phyloP scores from a whole-genome alignment of 2,329 filamentous ascomycete species.

The Zymoseptoria pseudotritici region DNA sequence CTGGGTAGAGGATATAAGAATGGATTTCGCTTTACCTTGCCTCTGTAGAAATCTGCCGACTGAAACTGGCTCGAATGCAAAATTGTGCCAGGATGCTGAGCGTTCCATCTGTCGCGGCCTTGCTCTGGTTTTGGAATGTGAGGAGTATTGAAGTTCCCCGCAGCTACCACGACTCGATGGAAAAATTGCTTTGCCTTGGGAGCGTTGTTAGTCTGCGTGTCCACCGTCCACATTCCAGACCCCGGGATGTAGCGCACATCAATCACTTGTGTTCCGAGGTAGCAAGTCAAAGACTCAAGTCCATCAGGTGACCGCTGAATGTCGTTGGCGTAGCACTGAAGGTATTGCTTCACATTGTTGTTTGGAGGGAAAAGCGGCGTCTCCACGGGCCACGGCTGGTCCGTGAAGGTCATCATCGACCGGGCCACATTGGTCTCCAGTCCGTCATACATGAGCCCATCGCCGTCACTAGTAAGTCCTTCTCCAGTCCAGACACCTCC shows the following conservation, averaged over 20 bases:
- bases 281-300: not conserved
- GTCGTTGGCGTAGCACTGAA: not conserved
- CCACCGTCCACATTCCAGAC: no score
- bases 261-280: not conserved
- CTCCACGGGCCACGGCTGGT: slow-evolving; percentile 1
- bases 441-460: slow-evolving; percentile 8
- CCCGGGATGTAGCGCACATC: not conserved
- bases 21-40: slow-evolving; percentile 1
- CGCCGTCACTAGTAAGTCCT: not conserved
- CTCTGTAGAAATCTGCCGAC: not conserved
- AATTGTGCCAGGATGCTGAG: not conserved
- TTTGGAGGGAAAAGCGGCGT: slow-evolving; percentile 5
- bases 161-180: slow-evolving; percentile 4
- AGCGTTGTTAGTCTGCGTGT: not conserved
- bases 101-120: slow-evolving; percentile 1
- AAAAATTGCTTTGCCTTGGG: not conserved
- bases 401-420: slow-evolving; percentile 13
- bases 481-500: slow-evolving; percentile 10
- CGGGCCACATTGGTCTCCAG: slow-evolving; percentile 12
- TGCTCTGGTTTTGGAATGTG: slow-evolving; percentile 1
- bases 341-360: slow-evolving; percentile 2
- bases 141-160: slow-evolving; percentile 6
- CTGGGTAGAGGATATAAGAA: not conserved
- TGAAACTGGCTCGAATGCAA: slow-evolving; percentile 3
- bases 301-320: not conserved